Evolutionary conservation across 768 basidiomycete genomes (phyloP).

Genomic region (Filobasidium wieringae): DNA sequence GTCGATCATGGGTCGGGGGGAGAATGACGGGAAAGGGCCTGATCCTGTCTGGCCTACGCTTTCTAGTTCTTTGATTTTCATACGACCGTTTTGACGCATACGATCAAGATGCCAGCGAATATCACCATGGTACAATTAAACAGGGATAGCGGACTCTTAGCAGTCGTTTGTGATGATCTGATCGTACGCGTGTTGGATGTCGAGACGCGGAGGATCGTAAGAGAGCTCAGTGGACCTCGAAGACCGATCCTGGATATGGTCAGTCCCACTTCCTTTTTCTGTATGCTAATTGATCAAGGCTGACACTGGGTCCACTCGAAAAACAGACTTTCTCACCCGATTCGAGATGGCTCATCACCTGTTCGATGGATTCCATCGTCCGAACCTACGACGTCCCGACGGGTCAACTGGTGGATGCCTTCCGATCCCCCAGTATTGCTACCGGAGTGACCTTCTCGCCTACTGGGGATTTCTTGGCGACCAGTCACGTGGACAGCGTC

Average conservation of each 20-base stretch:
- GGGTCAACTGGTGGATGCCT: constrained; percentile 80
- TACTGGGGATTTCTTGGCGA: constrained; percentile 88
- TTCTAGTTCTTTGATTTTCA: constrained; percentile 93
- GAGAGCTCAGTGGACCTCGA: constrained; percentile 74
- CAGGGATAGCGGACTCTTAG: constrained; percentile 71
- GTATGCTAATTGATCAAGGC: background rate
- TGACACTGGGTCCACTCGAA: background rate
- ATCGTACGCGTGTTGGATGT: constrained; percentile 76
- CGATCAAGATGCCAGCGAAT: constrained; percentile 55
- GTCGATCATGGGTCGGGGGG: too few species aligned
- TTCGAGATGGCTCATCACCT: constrained; percentile 80
- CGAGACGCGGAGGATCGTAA: constrained; percentile 73
- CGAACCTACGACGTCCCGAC: constrained; percentile 94
- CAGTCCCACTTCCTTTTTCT: constrained; percentile 29
- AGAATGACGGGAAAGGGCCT: background rate
- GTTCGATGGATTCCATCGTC: constrained; percentile 80
- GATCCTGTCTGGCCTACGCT: background rate
- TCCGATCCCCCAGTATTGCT: constrained; percentile 73
- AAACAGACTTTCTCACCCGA: constrained; percentile 82
- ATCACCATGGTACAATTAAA: constrained; percentile 64
- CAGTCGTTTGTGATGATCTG: constrained; percentile 73
- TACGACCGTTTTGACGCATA: constrained; percentile 59
- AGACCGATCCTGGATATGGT: constrained; percentile 83
- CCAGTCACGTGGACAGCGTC: constrained; percentile 83
- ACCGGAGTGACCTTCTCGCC: constrained; percentile 89